Conservation (phyloP, 2,329 filamentous ascomycete genomes). For the Alternaria brassicicola region DNA sequence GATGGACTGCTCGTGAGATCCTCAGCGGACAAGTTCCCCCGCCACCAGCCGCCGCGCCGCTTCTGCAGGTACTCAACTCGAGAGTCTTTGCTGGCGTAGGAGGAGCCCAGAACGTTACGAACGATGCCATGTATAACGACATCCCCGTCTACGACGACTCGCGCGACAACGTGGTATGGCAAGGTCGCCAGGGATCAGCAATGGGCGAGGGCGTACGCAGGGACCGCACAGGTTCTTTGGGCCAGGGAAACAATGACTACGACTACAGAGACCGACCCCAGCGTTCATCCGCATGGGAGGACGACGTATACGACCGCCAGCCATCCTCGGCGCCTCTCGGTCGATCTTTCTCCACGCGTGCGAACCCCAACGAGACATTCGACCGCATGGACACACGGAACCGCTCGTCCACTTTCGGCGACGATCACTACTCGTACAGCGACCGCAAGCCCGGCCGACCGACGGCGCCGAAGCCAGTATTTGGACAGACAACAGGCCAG, state of each 20-base stretch:
- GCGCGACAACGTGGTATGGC: conserved; percentile 85
- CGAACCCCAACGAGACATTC: conserved; percentile 58
- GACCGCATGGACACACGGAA: conserved; percentile 50
- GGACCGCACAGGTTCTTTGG: conserved; percentile 53
- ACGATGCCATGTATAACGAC: conserved; percentile 75
- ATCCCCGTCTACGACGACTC: conserved; percentile 84
- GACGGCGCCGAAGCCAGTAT: conserved; percentile 87
- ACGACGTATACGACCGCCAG: conserved; percentile 72
- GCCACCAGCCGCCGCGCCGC: conserved; percentile 80
- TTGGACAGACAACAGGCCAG: conserved; percentile 60
- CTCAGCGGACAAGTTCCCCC: conserved; percentile 78
- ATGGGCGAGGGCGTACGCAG: conserved; percentile 70
- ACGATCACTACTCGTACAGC: conserved; percentile 61
- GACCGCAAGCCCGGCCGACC: conserved; percentile 76
- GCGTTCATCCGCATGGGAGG: conserved; percentile 74
- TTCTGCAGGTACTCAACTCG: conserved; percentile 85
- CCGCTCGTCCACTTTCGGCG: conserved; percentile 51
- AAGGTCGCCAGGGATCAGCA: conserved; percentile 72
- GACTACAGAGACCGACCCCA: conserved; percentile 63
- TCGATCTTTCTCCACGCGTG: conserved; percentile 58
- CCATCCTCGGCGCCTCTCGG: conserved; percentile 47
- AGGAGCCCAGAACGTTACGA: conserved; percentile 30
- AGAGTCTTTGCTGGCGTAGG: conserved; percentile 77
- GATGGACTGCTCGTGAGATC: conserved; percentile 80
- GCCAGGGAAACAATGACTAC: conserved; percentile 51